Conservation (phyloP, 164 flowering plant genomes). For the Saururus chinensis region DNA sequence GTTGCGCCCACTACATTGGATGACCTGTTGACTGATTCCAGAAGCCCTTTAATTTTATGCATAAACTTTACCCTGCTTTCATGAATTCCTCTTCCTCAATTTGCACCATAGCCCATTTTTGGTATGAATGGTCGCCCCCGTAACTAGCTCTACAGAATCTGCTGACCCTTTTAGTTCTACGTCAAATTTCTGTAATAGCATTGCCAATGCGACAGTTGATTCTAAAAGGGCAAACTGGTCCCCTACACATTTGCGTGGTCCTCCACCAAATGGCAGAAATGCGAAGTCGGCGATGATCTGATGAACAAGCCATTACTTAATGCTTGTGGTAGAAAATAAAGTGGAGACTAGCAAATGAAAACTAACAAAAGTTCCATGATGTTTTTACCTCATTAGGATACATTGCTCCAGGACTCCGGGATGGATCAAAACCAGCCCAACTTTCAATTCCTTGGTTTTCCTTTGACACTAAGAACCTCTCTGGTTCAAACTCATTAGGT, state of each 20-base stretch:
- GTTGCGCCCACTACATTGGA: too few relatives aligned
- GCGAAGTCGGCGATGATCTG: conserved; percentile 90
- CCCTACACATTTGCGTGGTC: conserved; percentile 93
- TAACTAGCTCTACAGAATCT: conserved; percentile 77
- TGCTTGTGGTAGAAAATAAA: neutral
- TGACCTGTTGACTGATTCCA: too few relatives aligned
- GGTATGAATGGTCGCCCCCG: conserved; percentile 95
- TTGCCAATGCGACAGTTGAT: conserved; percentile 74
- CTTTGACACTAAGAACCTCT: conserved; percentile 53
- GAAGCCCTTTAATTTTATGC: neutral
- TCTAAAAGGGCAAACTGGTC: conserved; percentile 99
- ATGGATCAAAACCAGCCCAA: conserved; percentile 94
- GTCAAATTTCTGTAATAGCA: conserved; percentile 78
- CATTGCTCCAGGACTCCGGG: conserved; percentile 84
- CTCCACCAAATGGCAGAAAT: conserved; percentile 94
- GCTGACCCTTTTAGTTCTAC: conserved; percentile 72
- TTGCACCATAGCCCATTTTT: conserved; percentile 90
- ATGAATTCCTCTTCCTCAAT: conserved; percentile 41
- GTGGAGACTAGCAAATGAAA: neutral
- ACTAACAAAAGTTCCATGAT: neutral
- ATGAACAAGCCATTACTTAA: neutral
- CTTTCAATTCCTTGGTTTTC: conserved; percentile 56
- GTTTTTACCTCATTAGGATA: conserved; percentile 90
- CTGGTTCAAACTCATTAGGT: conserved; percentile 84
- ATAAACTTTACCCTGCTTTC: neutral